A percentile compares a stretch with the other conserved stretches of the same genome.
Conservation (phyloP, 768 basidiomycete species). For the Boletus sensibilis region DNA sequence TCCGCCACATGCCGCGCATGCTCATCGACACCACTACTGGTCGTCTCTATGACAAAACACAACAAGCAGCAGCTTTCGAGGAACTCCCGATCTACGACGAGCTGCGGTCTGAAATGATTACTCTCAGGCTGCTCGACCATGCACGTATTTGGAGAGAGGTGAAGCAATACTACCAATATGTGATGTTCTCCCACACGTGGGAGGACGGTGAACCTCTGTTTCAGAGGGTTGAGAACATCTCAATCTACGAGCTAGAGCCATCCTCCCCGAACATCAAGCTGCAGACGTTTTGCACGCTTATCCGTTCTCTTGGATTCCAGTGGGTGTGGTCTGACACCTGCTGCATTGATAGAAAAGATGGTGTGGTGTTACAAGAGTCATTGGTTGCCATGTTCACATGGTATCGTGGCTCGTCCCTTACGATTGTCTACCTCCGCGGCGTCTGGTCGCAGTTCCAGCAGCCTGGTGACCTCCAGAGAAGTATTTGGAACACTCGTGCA, state of each 20-base stretch:
- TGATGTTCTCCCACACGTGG: slow-evolving; percentile 8
- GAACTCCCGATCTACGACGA: neutral
- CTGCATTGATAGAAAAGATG: neutral
- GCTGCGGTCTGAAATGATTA: slow-evolving; percentile 4
- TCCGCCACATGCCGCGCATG: neutral
- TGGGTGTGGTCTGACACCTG: slow-evolving; percentile 16
- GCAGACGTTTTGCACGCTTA: neutral
- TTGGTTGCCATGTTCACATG: slow-evolving; percentile 14
- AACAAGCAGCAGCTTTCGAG: slow-evolving; percentile 6
- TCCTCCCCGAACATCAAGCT: slow-evolving; percentile 1
- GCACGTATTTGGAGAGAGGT: neutral
- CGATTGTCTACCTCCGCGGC: slow-evolving; percentile 2
- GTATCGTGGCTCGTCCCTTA: slow-evolving; percentile 7
- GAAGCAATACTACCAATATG: slow-evolving; percentile 1
- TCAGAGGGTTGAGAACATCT: neutral
- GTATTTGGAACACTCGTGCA: slow-evolving; percentile 8
- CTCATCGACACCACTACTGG: slow-evolving; percentile 8
- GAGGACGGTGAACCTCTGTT: neutral
- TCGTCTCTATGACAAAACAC: neutral
- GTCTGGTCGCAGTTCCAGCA: neutral
- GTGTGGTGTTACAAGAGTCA: slow-evolving; percentile 2
- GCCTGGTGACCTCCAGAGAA: neutral
- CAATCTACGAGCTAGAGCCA: neutral
- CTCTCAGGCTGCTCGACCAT: neutral
- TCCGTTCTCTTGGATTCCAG: neutral